A percentile compares a stretch with the other conserved stretches of the same genome.
Evolutionary conservation across 306 rosid species (phyloP).

Genomic region (Crataegus laevigata): DNA sequence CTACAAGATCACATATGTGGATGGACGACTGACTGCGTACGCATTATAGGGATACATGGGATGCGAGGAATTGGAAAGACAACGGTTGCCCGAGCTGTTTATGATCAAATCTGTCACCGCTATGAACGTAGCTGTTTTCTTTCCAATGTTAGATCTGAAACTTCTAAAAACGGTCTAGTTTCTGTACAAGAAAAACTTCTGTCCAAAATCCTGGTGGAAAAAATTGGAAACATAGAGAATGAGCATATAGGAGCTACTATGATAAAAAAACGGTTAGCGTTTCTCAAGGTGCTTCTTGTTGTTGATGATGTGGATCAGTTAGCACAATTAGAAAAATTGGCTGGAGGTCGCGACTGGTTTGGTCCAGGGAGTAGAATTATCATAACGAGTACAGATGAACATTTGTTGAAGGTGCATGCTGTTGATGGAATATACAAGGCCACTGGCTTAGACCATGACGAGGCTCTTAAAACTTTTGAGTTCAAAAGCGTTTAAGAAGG

Average conservation of each 20-base stretch:
- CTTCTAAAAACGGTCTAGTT: neutral
- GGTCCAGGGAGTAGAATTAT: neutral
- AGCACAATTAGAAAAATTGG: neutral
- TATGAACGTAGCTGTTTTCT: neutral
- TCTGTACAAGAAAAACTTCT: neutral
- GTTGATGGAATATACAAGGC: neutral
- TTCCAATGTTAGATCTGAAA: neutral
- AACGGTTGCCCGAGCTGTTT: neutral
- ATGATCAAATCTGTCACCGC: neutral
- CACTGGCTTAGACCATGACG: neutral
- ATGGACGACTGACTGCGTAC: neutral
- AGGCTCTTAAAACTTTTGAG: neutral
- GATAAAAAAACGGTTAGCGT: neutral
- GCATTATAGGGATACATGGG: neutral
- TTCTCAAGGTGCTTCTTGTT: neutral
- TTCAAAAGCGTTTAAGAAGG: neutral
- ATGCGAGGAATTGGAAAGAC: neutral
- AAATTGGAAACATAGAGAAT: neutral
- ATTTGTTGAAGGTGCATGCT: neutral
- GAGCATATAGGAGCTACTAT: neutral
- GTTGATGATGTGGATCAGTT: neutral
- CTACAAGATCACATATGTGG: too few species aligned
- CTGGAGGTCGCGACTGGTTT: neutral
- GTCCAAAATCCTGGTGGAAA: neutral
- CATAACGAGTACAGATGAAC: neutral